Evolutionary conservation across 306 rosid species (phyloP).

Genomic region (Astragalus membranaceus): DNA sequence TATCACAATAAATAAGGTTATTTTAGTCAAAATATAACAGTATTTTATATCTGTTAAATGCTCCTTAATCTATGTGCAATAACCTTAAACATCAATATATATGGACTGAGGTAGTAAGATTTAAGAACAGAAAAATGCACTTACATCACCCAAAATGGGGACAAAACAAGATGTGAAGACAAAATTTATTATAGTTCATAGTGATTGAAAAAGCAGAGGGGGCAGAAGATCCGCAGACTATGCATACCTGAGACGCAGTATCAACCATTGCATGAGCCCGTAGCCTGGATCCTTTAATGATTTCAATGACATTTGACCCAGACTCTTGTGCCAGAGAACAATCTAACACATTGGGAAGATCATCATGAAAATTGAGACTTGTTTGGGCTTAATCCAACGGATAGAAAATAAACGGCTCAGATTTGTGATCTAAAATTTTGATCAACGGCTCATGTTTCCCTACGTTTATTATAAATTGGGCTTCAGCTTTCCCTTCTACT

Average conservation of each 20-base stretch:
- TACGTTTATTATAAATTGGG: no score
- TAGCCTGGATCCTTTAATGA: constrained; percentile 56
- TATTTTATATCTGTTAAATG: no score
- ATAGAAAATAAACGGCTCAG: no score
- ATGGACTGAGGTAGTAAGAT: no score
- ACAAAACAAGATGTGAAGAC: neutral
- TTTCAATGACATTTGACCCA: constrained; percentile 54
- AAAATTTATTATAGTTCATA: constrained; percentile 1
- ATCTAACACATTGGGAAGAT: constrained; percentile 43
- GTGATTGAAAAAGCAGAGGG: neutral
- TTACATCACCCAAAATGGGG: neutral
- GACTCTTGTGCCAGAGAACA: constrained; percentile 48
- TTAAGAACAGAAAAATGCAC: neutral
- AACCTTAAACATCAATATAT: no score
- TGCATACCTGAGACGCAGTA: constrained; percentile 78
- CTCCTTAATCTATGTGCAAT: no score
- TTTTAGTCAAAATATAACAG: no score
- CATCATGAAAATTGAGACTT: constrained; percentile 34
- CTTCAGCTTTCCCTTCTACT: no score
- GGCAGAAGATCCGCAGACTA: constrained; percentile 3
- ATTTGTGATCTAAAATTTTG: no score
- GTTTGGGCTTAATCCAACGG: constrained; percentile 45
- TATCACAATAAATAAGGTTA: no score
- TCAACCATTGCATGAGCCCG: constrained; percentile 72
- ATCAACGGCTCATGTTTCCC: no score